Evolutionary conservation across 352 stramenopile species (phyloP).

Genomic region (Pythium periplocum): DNA sequence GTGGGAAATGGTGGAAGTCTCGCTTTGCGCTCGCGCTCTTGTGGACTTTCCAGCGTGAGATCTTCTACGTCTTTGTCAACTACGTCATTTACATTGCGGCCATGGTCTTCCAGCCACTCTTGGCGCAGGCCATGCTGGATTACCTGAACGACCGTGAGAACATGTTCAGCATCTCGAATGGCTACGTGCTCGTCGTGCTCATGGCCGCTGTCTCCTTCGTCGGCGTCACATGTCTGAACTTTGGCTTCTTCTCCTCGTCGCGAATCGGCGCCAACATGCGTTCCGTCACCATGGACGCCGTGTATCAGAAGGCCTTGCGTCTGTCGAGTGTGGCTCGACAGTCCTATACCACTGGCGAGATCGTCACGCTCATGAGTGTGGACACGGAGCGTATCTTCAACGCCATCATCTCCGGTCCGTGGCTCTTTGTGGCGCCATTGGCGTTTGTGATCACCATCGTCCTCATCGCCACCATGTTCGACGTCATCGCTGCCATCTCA

Average conservation of each 20-base stretch:
- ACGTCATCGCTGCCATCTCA: slow-evolving; percentile 10
- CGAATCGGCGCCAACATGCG: slow-evolving; percentile 32
- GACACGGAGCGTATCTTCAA: slow-evolving; percentile 38
- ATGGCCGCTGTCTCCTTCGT: slow-evolving; percentile 29
- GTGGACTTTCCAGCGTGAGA: slow-evolving; percentile 21
- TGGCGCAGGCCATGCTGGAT: slow-evolving; percentile 31
- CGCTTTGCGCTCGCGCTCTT: slow-evolving; percentile 22
- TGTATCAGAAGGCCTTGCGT: slow-evolving; percentile 31
- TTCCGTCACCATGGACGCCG: slow-evolving; percentile 29
- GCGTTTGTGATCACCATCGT: slow-evolving; percentile 27
- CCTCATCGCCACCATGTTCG: slow-evolving; percentile 24
- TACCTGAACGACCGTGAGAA: slow-evolving; percentile 22
- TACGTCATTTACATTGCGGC: slow-evolving; percentile 22
- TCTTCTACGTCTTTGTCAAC: slow-evolving; percentile 17
- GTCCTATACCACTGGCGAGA: slow-evolving; percentile 28
- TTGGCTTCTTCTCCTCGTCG: slow-evolving; percentile 23
- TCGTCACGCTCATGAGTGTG: slow-evolving; percentile 32
- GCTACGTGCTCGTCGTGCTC: slow-evolving; percentile 26
- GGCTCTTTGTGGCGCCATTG: slow-evolving; percentile 23
- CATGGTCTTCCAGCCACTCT: slow-evolving; percentile 28
- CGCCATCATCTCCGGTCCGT: slow-evolving; percentile 24
- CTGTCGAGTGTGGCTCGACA: slow-evolving; percentile 28
- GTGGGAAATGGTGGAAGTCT: slow-evolving; percentile 6
- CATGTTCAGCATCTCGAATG: slow-evolving; percentile 22
- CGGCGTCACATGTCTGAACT: slow-evolving; percentile 26